phyloP scores from a whole-genome alignment of 2,329 filamentous ascomycete genomes.

The Cyphellophora europaea region DNA sequence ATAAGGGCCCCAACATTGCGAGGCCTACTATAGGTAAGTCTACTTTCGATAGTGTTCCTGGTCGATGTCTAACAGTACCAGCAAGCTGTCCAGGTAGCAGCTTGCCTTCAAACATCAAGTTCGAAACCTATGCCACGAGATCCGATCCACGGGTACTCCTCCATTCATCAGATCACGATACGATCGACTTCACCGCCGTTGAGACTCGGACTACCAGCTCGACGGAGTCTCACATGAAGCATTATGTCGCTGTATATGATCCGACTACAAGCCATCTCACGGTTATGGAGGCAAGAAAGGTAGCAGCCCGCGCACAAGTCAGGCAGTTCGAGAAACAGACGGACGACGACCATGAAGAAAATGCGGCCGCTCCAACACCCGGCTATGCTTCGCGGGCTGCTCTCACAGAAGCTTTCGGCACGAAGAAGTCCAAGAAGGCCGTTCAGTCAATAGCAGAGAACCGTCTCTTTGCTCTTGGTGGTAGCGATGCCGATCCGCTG shows the following conservation, averaged over 20 bases:
- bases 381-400: slow-evolving; percentile 26
- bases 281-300: slow-evolving; percentile 44
- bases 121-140: slow-evolving; percentile 6
- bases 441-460: slow-evolving; percentile 39
- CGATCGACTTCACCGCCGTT: slow-evolving; percentile 49
- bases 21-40: slow-evolving; percentile 19
- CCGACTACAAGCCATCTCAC: slow-evolving; percentile 43
- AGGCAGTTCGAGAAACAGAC: slow-evolving; percentile 21
- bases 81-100: slow-evolving; percentile 20
- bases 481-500: slow-evolving; percentile 26
- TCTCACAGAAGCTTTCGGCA: slow-evolving; percentile 41
- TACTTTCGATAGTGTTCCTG: too few relatives aligned
- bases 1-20: slow-evolving; percentile 8
- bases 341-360: slow-evolving; percentile 15
- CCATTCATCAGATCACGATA: slow-evolving; percentile 51
- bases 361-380: slow-evolving; percentile 15
- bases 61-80: too few relatives aligned
- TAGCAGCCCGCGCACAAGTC: slow-evolving; percentile 44
- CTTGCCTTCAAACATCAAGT: slow-evolving; percentile 14
- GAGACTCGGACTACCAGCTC: slow-evolving; percentile 34
- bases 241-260: slow-evolving; percentile 55
- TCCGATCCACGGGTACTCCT: slow-evolving; percentile 41
- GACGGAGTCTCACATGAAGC: slow-evolving; percentile 43
- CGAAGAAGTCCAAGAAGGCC: slow-evolving; percentile 40
- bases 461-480: slow-evolving; percentile 32